Percentiles rank a stretch among this genome's conserved stretches.
phyloP scores from a whole-genome alignment of 2,329 filamentous ascomycete genomes.

The Ophiosphaerella herpotricha region DNA sequence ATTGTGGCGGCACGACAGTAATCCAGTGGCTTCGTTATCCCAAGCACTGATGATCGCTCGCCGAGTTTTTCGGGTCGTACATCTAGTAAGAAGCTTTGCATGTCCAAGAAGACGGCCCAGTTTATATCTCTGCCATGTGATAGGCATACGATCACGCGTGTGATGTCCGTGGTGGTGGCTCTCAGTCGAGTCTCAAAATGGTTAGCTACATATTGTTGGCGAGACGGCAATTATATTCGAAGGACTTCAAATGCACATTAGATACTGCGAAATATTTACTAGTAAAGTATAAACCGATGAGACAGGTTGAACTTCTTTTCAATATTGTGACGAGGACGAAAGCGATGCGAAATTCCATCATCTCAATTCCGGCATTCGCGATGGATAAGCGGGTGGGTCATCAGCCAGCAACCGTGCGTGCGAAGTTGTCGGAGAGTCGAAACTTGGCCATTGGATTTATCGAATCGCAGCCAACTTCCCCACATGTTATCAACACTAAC shows the following conservation, averaged over 20 bases:
- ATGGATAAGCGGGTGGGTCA: background rate
- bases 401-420: background rate
- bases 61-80: background rate
- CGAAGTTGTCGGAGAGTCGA: constrained; percentile 6
- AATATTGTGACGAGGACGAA: too few relatives aligned
- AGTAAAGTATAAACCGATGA: too few relatives aligned
- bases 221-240: too few relatives aligned
- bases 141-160: background rate
- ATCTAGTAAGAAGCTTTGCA: constrained; percentile 1
- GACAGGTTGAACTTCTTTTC: too few relatives aligned
- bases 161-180: constrained; percentile 2
- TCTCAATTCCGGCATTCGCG: background rate
- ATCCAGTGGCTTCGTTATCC: background rate
- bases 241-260: too few relatives aligned
- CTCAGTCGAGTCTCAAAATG: background rate
- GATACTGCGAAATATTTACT: too few relatives aligned
- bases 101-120: background rate
- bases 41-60: background rate
- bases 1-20: too few relatives aligned
- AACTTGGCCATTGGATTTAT: constrained; percentile 13
- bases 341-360: background rate
- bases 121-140: constrained; percentile 2
- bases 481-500: constrained; percentile 20
- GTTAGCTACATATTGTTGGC: too few relatives aligned
- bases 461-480: constrained; percentile 21